Percentiles rank a stretch among this genome's conserved stretches.
Evolutionary conservation across 371 early-diverging fungal species (phyloP).

Genomic region (Nematocida homosporus): DNA sequence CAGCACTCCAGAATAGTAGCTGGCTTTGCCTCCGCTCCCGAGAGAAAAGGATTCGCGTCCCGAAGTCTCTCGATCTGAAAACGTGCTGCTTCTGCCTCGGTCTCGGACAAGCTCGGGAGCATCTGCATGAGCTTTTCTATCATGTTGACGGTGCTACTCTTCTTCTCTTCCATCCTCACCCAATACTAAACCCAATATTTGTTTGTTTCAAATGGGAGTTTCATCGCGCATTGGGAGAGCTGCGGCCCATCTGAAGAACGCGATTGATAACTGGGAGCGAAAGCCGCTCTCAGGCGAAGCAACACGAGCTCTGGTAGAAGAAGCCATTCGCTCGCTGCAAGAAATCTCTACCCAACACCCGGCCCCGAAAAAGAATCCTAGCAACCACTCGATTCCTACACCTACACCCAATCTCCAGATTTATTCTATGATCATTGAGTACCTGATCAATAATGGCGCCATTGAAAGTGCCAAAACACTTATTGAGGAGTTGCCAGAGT

Average conservation of each 20-base stretch:
- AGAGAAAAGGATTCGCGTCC: constrained; percentile 36
- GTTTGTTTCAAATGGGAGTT: constrained; percentile 49
- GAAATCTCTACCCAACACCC: not conserved
- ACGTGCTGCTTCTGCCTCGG: not conserved
- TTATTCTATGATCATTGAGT: constrained; percentile 20
- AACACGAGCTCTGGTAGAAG: not conserved
- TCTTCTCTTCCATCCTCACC: not conserved
- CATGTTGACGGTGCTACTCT: not conserved
- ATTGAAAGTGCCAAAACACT: constrained; percentile 15
- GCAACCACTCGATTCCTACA: not conserved
- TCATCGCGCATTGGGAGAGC: constrained; percentile 20
- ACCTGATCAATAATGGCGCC: constrained; percentile 31
- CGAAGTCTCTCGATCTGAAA: constrained; percentile 12
- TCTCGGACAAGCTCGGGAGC: constrained; percentile 25
- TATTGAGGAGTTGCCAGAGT: constrained; percentile 25
- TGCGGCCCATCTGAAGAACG: constrained; percentile 18
- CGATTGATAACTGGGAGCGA: not conserved
- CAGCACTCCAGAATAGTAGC: constrained; percentile 47
- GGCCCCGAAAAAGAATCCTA: not conserved
- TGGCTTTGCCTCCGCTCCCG: constrained; percentile 3
- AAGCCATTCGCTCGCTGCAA: not conserved
- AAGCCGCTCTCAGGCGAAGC: not conserved
- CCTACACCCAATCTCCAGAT: constrained; percentile 6
- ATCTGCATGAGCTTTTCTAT: constrained; percentile 12
- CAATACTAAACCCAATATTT: not conserved